Evolutionary conservation across 345 rosid species (phyloP).

Genomic region (Xanthoceras sorbifolium): DNA sequence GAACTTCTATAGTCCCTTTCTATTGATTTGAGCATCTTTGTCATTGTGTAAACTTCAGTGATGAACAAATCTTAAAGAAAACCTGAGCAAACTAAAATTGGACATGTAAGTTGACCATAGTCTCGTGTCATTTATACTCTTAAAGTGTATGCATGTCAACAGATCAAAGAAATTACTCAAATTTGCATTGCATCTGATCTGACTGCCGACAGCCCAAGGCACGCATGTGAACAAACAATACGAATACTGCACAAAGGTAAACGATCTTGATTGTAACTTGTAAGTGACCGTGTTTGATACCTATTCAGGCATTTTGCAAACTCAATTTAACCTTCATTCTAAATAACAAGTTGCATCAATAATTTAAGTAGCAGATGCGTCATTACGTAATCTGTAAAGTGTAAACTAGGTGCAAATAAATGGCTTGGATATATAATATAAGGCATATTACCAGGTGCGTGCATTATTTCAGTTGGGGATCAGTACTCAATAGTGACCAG

Average conservation of each 20-base stretch:
- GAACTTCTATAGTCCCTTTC: conserved; percentile 19
- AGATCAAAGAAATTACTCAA: not conserved
- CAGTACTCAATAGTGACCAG: not conserved
- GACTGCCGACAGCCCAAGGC: not conserved
- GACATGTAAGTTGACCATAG: conserved; percentile 29
- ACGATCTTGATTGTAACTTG: no score
- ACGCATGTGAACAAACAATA: not conserved
- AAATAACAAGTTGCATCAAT: no score
- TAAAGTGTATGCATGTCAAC: not conserved
- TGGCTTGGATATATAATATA: not conserved
- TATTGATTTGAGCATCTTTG: conserved; percentile 38
- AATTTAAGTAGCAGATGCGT: not conserved
- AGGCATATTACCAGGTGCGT: not conserved
- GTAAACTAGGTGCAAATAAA: not conserved
- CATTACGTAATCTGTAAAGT: not conserved
- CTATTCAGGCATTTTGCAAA: not conserved
- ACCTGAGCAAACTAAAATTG: not conserved
- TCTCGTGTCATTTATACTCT: not conserved
- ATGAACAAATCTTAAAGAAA: conserved; percentile 6
- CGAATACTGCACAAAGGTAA: not conserved
- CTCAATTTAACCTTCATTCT: no score
- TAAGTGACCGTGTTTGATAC: not conserved
- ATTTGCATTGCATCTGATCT: not conserved
- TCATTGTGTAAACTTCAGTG: conserved; percentile 13
- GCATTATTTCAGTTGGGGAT: not conserved